Percentiles rank a stretch among this genome's conserved stretches.
phyloP scores from a whole-genome alignment of 768 basidiomycete species.

The Psilocybe subaeruginosa region DNA sequence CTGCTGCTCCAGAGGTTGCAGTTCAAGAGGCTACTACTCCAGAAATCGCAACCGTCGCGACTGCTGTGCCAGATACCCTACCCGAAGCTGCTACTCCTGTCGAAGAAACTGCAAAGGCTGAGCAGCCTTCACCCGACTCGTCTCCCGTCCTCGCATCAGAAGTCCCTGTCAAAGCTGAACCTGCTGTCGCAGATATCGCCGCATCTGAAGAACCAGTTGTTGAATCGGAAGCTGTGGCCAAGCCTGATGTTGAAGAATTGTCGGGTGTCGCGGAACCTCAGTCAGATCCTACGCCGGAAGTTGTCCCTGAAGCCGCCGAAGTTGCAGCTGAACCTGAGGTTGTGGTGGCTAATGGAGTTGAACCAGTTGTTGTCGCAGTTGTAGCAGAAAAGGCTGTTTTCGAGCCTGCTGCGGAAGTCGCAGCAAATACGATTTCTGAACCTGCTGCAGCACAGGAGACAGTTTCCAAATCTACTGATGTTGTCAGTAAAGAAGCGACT shows the following conservation, averaged over 20 bases:
- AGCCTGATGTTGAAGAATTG: conserved; percentile 8
- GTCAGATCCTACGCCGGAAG: background rate
- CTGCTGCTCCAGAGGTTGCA: background rate
- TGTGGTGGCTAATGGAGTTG: background rate
- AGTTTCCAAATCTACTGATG: background rate
- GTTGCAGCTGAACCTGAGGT: background rate
- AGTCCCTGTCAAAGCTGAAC: background rate
- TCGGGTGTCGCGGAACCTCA: background rate
- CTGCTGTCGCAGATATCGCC: background rate
- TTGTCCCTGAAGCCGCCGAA: background rate
- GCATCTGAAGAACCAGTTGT: background rate
- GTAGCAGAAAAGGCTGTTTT: conserved; percentile 20
- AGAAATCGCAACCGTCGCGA: too few species aligned
- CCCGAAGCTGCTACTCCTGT: background rate
- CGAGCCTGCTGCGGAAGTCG: conserved; percentile 4
- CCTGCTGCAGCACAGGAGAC: conserved; percentile 1
- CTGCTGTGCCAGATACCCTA: background rate
- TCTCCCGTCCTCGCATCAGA: background rate
- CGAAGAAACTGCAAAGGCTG: background rate
- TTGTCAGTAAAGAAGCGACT: conserved; percentile 9
- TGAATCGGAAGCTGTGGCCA: conserved; percentile 1
- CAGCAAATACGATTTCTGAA: background rate
- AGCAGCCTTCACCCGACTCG: background rate
- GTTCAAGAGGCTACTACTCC: background rate
- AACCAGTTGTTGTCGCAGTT: conserved; percentile 12